Evolutionary conservation across 2,329 filamentous ascomycete species (phyloP).

Genomic region (Elsinoe perseae): DNA sequence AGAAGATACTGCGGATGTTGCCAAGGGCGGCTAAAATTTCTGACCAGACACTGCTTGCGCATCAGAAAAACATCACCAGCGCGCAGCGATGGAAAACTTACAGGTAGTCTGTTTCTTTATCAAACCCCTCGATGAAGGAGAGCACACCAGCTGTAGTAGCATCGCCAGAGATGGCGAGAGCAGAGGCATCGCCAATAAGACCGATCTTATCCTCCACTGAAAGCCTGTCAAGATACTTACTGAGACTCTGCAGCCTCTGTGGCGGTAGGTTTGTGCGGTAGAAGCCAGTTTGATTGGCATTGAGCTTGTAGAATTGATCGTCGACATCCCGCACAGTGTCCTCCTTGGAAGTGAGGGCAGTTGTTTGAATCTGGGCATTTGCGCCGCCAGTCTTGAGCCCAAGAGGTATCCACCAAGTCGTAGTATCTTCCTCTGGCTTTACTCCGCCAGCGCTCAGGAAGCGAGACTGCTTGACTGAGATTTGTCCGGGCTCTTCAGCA

Average conservation of each 20-base stretch:
- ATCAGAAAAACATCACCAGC: too few relatives aligned
- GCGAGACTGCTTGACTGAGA: constrained; percentile 74
- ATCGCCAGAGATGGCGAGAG: constrained; percentile 80
- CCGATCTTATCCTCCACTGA: constrained; percentile 87
- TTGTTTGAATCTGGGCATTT: constrained; percentile 52
- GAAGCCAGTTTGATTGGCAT: constrained; percentile 79
- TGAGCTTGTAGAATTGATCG: constrained; percentile 85
- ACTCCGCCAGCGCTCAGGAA: constrained; percentile 90
- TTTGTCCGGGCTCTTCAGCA: constrained; percentile 72
- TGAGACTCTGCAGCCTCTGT: constrained; percentile 71
- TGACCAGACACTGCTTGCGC: constrained; percentile 77
- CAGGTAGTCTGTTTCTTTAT: constrained; percentile 72
- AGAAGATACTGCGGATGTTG: constrained; percentile 77
- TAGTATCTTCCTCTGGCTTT: constrained; percentile 82
- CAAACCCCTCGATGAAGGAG: constrained; percentile 77
- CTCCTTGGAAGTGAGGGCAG: constrained; percentile 67
- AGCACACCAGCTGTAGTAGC: constrained; percentile 74
- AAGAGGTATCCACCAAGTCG: constrained; percentile 92
- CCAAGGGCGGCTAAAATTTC: constrained; percentile 71
- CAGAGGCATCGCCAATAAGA: constrained; percentile 79
- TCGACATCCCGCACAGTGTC: constrained; percentile 68
- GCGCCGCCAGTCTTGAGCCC: constrained; percentile 69
- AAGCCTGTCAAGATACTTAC: constrained; percentile 65
- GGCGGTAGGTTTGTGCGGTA: constrained; percentile 91
- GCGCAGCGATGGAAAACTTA: constrained; percentile 31